Evolutionary conservation across 1,139 yeast species (phyloP).

Genomic region (Meyerozyma smithsonii): DNA sequence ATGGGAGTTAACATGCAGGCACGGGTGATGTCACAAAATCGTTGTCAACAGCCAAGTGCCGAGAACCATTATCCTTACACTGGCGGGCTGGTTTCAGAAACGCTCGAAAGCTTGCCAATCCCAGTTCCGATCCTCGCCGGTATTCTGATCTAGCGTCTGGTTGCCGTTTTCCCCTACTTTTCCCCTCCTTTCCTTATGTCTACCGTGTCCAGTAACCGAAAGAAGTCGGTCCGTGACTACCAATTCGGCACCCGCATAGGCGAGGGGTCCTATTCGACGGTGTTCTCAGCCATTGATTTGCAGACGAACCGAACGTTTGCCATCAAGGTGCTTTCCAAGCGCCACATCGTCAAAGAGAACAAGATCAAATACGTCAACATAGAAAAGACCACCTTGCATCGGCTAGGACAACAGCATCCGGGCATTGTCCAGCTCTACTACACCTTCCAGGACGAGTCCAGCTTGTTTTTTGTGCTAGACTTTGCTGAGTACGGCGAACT

Average conservation of each 20-base stretch:
- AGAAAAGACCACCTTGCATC: conserved; percentile 69
- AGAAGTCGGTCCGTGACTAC: conserved; percentile 57
- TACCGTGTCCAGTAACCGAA: conserved; percentile 6
- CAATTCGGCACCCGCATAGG: conserved; percentile 70
- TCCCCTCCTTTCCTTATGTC: neutral
- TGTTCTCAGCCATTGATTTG: conserved; percentile 60
- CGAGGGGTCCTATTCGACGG: conserved; percentile 81
- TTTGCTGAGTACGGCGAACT: conserved; percentile 81
- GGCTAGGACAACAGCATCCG: conserved; percentile 60
- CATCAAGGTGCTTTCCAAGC: conserved; percentile 67
- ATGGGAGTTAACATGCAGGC: neutral
- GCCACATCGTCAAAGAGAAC: conserved; percentile 72
- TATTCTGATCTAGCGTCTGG: neutral
- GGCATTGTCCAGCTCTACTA: conserved; percentile 70
- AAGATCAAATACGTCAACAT: conserved; percentile 77
- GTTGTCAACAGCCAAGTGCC: neutral
- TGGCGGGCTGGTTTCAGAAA: neutral
- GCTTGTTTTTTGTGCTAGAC: conserved; percentile 69
- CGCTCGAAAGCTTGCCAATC: neutral
- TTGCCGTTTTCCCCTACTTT: neutral
- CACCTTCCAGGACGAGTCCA: conserved; percentile 73
- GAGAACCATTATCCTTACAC: neutral
- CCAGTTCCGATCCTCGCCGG: neutral
- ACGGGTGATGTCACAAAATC: conserved; percentile 1
- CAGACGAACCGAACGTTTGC: conserved; percentile 60